A percentile compares a stretch with the other conserved stretches of the same genome.
These are phyloP conservation scores for Xylaria sp. DNA, from an alignment of 2,329 filamentous ascomycete genomes.

Conservation along the genomic window DNA sequence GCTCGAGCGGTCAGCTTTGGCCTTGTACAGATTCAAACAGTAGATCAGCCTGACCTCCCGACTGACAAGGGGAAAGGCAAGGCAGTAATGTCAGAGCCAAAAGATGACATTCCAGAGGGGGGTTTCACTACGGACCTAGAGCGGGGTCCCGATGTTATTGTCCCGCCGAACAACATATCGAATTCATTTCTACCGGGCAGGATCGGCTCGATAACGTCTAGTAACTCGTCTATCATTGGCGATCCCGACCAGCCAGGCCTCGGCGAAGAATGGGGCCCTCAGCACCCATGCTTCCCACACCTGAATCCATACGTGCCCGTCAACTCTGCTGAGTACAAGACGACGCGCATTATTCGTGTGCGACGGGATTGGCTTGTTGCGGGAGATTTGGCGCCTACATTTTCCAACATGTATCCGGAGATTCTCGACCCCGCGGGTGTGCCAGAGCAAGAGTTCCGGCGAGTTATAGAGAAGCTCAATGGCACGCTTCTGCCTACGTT, in stretches of 20 bases:
- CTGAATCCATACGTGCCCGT: constrained; percentile 84
- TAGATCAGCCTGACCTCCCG: constrained; percentile 24
- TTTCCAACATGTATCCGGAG: constrained; percentile 92
- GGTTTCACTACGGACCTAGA: constrained; percentile 50
- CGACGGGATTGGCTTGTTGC: constrained; percentile 85
- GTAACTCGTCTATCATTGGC: constrained; percentile 57
- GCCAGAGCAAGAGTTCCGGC: constrained; percentile 79
- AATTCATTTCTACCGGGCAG: constrained; percentile 47
- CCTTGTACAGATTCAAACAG: constrained; percentile 23
- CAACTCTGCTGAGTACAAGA: constrained; percentile 65
- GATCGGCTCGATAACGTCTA: constrained; percentile 47
- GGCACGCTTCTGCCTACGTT: constrained; percentile 70
- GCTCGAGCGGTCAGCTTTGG: constrained; percentile 30
- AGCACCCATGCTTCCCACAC: constrained; percentile 92
- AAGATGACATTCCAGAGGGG: constrained; percentile 33
- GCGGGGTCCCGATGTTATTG: constrained; percentile 44
- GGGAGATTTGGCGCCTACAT: constrained; percentile 87
- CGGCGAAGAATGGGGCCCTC: constrained; percentile 83
- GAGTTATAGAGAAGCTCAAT: constrained; percentile 77
- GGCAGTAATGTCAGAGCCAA: constrained; percentile 39
- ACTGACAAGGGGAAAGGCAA: constrained; percentile 49
- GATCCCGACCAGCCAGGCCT: constrained; percentile 58
- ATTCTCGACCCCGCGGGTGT: constrained; percentile 82
- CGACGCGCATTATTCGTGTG: constrained; percentile 86
- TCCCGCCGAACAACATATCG: constrained; percentile 40